Percentiles rank a stretch among this genome's conserved stretches.
Evolutionary conservation across 768 basidiomycete genomes (phyloP).

Genomic region (Termitomyces sp.): DNA sequence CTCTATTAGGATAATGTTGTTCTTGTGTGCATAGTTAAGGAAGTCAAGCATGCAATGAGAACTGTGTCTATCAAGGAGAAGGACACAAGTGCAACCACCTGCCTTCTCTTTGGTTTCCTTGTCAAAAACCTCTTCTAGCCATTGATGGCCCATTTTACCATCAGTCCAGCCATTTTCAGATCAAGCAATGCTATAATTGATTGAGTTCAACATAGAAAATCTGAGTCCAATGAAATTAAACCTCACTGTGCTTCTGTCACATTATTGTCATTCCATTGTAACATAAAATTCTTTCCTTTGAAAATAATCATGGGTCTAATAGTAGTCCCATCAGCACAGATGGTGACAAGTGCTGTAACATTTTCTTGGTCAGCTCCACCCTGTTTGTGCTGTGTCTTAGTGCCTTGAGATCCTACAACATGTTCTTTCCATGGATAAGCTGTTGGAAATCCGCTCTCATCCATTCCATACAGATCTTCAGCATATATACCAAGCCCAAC

Average conservation of each 20-base stretch:
- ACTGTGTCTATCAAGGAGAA: slow-evolving; percentile 39
- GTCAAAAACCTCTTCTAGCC: slow-evolving; percentile 31
- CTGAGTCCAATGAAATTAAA: background rate
- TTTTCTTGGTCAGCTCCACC: slow-evolving; percentile 29
- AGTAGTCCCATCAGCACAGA: slow-evolving; percentile 35
- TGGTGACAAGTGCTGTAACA: slow-evolving; percentile 33
- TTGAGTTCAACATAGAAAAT: background rate
- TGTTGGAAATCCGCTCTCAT: slow-evolving; percentile 31
- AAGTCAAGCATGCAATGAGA: slow-evolving; percentile 34
- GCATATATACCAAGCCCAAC: slow-evolving; percentile 17
- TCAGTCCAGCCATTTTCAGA: slow-evolving; percentile 31
- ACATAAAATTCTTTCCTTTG: slow-evolving; percentile 31
- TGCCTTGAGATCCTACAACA: background rate
- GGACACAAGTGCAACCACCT: slow-evolving; percentile 21
- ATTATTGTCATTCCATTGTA: slow-evolving; percentile 33
- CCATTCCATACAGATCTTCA: slow-evolving; percentile 32
- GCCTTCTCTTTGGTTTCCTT: slow-evolving; percentile 31
- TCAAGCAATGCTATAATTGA: slow-evolving; percentile 15
- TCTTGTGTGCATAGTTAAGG: slow-evolving; percentile 25
- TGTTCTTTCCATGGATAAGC: background rate
- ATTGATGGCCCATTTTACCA: slow-evolving; percentile 18
- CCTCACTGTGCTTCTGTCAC: slow-evolving; percentile 28
- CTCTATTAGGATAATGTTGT: slow-evolving; percentile 35
- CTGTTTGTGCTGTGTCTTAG: slow-evolving; percentile 7
- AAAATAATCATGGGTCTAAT: slow-evolving; percentile 32